These are phyloP conservation scores for Thalassiosira hispida DNA, from an alignment of 352 stramenopile species.

Conservation along the genomic window DNA sequence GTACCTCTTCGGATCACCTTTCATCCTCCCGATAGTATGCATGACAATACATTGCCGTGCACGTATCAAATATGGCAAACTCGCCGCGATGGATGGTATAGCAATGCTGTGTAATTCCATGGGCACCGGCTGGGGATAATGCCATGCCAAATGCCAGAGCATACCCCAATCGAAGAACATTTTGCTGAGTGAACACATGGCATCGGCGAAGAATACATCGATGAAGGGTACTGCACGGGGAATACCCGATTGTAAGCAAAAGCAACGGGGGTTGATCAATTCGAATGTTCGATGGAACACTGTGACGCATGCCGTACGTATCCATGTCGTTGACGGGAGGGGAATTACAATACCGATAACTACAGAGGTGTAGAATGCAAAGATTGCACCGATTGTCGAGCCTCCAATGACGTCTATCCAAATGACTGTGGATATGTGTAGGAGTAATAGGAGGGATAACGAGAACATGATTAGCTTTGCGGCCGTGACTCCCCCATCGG, in stretches of 20 bases:
- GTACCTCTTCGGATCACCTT: conserved; percentile 71
- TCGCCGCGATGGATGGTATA: conserved; percentile 69
- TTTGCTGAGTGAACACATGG: conserved; percentile 80
- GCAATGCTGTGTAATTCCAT: conserved; percentile 70
- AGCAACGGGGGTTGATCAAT: conserved; percentile 75
- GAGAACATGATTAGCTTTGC: conserved; percentile 69
- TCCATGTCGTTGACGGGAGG: conserved; percentile 62
- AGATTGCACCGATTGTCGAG: conserved; percentile 72
- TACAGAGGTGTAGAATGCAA: conserved; percentile 72
- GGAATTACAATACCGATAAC: conserved; percentile 67
- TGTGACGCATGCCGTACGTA: conserved; percentile 56
- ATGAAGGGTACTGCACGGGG: conserved; percentile 72
- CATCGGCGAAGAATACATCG: conserved; percentile 84
- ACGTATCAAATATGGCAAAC: conserved; percentile 78
- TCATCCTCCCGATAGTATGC: conserved; percentile 68
- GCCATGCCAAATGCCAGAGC: conserved; percentile 70
- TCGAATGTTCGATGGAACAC: conserved; percentile 66
- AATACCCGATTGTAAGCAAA: conserved; percentile 44
- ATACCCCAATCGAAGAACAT: conserved; percentile 86
- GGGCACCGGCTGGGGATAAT: conserved; percentile 79
- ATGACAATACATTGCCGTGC: conserved; percentile 81
- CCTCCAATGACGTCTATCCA: conserved; percentile 74
- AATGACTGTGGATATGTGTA: conserved; percentile 64
- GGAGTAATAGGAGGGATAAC: conserved; percentile 55
- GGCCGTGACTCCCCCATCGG: conserved; percentile 57